Conservation (phyloP, 345 rosid genomes). For the Heritiera fomes region DNA sequence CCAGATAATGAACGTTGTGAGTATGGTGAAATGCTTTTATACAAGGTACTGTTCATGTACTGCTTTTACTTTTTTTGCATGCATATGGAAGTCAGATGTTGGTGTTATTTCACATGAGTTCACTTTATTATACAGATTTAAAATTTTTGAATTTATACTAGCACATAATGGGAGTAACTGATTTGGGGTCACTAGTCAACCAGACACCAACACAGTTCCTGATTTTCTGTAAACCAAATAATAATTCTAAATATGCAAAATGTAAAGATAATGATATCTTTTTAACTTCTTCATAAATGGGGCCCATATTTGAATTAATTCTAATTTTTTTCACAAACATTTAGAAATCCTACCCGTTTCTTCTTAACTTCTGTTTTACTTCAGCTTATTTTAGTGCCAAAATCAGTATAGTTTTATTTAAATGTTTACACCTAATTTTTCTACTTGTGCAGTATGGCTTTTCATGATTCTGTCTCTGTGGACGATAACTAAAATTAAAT, state of each 20-base stretch:
- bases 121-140: not conserved
- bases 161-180: not conserved
- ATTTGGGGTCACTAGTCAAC: not conserved
- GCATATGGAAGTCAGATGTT: not conserved
- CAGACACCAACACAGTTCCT: not conserved
- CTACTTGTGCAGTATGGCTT: not conserved
- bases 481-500: not conserved
- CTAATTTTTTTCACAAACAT: not conserved
- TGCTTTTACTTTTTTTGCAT: conserved; percentile 4
- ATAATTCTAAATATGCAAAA: not conserved
- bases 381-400: not conserved
- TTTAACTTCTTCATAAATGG: not conserved
- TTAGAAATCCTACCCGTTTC: not conserved
- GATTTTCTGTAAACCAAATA: not conserved
- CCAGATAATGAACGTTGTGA: conserved; percentile 96
- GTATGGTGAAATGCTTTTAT: conserved; percentile 96
- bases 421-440: not conserved
- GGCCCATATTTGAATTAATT: not conserved
- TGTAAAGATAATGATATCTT: not conserved
- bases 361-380: not conserved
- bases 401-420: not conserved
- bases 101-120: too few relatives aligned
- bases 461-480: conserved; percentile 4
- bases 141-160: conserved; percentile 10
- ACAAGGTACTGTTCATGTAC: conserved; percentile 59